These are phyloP conservation scores for Eruca vesicaria DNA, from an alignment of 441 rosid genomes.

Conservation along the genomic window DNA sequence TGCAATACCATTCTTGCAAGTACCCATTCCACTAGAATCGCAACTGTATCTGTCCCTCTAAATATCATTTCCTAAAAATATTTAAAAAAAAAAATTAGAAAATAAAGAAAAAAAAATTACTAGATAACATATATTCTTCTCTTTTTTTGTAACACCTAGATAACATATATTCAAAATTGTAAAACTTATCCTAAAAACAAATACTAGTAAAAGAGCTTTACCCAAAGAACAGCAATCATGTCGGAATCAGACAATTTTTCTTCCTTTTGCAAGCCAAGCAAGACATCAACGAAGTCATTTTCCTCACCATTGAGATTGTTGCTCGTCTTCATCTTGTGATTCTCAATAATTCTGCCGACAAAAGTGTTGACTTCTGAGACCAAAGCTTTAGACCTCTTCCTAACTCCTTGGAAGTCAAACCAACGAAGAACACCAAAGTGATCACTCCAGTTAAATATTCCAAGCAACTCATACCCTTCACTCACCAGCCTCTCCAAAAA, in stretches of 20 bases:
- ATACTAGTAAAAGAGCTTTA: slow-evolving; percentile 24
- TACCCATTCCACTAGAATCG: no score
- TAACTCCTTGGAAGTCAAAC: slow-evolving; percentile 77
- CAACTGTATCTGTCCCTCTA: slow-evolving; percentile 89
- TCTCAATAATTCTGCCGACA: slow-evolving; percentile 58
- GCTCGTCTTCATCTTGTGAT: slow-evolving; percentile 44
- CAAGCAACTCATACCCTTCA: slow-evolving; percentile 61
- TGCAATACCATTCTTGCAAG: slow-evolving; percentile 75
- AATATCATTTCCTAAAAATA: slow-evolving; percentile 72
- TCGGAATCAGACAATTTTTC: slow-evolving; percentile 50
- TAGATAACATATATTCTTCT: no score
- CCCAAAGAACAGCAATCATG: no score
- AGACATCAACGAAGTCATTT: slow-evolving; percentile 51
- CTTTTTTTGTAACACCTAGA: no score
- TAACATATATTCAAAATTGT: background rate
- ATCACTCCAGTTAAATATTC: slow-evolving; percentile 80
- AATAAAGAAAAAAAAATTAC: no score
- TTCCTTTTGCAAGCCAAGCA: slow-evolving; percentile 59
- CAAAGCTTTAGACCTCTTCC: slow-evolving; percentile 57
- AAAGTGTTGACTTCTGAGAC: slow-evolving; percentile 51
- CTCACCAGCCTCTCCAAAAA: no score
- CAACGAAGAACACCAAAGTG: slow-evolving; percentile 68
- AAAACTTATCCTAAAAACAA: background rate
- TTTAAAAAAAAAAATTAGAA: background rate
- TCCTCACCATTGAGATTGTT: background rate